phyloP scores from a whole-genome alignment of 2,329 filamentous ascomycete genomes.

The Teratosphaeria gauchensis region DNA sequence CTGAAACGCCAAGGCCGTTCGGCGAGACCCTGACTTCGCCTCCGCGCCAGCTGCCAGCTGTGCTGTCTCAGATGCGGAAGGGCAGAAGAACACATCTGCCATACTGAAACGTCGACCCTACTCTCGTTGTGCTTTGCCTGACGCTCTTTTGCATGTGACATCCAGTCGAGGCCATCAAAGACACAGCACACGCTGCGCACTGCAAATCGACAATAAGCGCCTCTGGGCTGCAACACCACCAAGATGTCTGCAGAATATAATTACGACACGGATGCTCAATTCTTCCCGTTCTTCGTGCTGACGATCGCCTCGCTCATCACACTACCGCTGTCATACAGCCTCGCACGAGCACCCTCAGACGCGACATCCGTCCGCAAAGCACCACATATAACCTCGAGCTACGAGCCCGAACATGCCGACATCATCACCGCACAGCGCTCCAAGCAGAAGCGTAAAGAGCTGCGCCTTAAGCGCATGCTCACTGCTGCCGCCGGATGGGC shows the following conservation, averaged over 20 bases:
- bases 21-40: background rate
- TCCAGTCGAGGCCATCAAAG: background rate
- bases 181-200: background rate
- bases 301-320: constrained; percentile 82
- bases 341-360: constrained; percentile 66
- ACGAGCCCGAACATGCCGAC: constrained; percentile 71
- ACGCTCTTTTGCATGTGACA: background rate
- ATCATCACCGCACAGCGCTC: constrained; percentile 73
- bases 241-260: constrained; percentile 92
- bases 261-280: constrained; percentile 96
- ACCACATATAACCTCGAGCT: constrained; percentile 71
- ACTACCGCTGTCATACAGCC: constrained; percentile 73
- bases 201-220: background rate
- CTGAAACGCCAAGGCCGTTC: background rate
- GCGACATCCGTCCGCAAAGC: constrained; percentile 65
- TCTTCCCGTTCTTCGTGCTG: constrained; percentile 98
- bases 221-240: constrained; percentile 7
- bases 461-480: constrained; percentile 74
- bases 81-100: background rate
- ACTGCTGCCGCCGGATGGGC: constrained; percentile 70
- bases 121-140: background rate
- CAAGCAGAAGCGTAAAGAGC: constrained; percentile 81
- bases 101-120: background rate
- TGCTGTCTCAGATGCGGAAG: background rate
- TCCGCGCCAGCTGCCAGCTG: background rate